Evolutionary conservation across 129 eudicot genomes (phyloP).

Genomic region (Logfia minima): DNA sequence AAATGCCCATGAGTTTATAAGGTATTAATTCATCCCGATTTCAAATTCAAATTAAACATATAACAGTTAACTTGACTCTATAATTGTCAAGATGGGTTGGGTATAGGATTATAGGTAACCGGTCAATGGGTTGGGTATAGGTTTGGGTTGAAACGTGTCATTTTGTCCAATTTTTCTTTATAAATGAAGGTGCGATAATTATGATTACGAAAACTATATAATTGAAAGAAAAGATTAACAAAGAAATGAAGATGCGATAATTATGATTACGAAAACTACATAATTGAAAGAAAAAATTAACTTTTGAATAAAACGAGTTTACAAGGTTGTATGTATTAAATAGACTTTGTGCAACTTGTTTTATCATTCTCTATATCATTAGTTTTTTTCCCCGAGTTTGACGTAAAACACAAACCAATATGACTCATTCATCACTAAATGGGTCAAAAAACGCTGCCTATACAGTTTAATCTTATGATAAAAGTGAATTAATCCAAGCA

Average conservation of each 20-base stretch:
- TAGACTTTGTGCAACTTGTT: too few species aligned
- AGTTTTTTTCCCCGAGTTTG: not conserved
- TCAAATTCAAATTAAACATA: not conserved
- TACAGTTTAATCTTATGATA: not conserved
- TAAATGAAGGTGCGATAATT: too few species aligned
- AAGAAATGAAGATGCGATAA: too few species aligned
- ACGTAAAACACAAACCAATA: not conserved
- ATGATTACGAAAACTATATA: too few species aligned
- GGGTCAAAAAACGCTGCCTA: not conserved
- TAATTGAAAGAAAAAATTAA: too few species aligned
- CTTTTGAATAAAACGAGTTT: too few species aligned
- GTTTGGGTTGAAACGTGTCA: not conserved
- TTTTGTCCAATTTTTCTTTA: not conserved
- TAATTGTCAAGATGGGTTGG: not conserved
- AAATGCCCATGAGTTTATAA: slow-evolving; percentile 76
- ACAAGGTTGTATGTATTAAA: too few species aligned
- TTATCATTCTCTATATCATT: too few species aligned
- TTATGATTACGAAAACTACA: too few species aligned
- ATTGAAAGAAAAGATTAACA: too few species aligned
- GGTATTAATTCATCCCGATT: slow-evolving; percentile 34
- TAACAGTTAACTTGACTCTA: not conserved
- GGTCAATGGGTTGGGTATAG: not conserved
- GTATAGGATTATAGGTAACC: not conserved
- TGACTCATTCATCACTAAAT: not conserved
- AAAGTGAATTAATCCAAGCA: slow-evolving; percentile 16